Conservation (phyloP, 148 eudicot species). For the Selenicereus undatus region DNA sequence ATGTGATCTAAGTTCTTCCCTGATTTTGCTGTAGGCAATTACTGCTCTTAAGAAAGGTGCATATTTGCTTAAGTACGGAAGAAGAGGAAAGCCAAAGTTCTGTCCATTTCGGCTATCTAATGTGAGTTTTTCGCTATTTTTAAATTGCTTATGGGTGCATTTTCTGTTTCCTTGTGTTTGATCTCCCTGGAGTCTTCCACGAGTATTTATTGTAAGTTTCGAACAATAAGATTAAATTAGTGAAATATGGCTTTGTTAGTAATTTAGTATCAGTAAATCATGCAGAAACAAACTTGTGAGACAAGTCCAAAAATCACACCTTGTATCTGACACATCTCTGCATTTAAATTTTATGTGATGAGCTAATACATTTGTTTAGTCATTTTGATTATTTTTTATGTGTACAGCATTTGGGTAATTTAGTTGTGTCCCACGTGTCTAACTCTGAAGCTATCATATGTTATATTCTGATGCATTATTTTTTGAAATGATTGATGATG, state of each 20-base stretch:
- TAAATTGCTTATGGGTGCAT: background rate
- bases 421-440: background rate
- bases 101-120: conserved; percentile 88
- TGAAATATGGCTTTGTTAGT: background rate
- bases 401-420: background rate
- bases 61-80: conserved; percentile 77
- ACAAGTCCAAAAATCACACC: background rate
- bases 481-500: background rate
- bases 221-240: background rate
- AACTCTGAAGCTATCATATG: background rate
- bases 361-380: background rate
- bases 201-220: background rate
- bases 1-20: conserved; percentile 17
- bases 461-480: background rate
- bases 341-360: background rate
- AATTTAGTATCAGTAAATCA: background rate
- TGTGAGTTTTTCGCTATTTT: conserved; percentile 39
- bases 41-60: conserved; percentile 94
- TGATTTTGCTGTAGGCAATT: conserved; percentile 62
- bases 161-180: background rate
- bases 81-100: conserved; percentile 89
- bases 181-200: background rate
- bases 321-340: background rate
- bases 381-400: background rate
- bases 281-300: background rate